phyloP scores from a whole-genome alignment of 306 rosid species.

The Medicago truncatula region DNA sequence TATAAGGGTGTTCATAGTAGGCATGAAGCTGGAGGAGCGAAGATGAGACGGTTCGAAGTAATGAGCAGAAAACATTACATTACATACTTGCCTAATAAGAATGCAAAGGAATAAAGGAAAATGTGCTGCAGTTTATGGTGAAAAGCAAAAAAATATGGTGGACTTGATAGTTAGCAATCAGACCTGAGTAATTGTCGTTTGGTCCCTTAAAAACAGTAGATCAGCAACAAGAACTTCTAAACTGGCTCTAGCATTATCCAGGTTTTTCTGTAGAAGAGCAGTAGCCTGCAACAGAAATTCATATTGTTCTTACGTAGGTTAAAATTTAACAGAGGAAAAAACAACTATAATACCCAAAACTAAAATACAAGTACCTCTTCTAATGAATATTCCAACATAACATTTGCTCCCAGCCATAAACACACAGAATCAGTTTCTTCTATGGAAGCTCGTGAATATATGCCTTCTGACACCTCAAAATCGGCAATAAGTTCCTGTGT shows the following conservation, averaged over 20 bases:
- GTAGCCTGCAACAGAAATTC: conserved; percentile 69
- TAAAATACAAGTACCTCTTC: conserved; percentile 68
- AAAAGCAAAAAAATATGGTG: conserved; percentile 4
- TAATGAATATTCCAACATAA: conserved; percentile 92
- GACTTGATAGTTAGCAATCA: conserved; percentile 27
- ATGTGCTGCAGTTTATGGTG: not conserved
- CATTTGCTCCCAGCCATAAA: conserved; percentile 95
- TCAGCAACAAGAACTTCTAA: conserved; percentile 83
- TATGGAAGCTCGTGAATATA: conserved; percentile 81
- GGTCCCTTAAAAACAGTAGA: conserved; percentile 92
- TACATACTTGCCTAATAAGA: not conserved
- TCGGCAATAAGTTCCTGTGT: conserved; percentile 79
- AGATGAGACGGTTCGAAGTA: not conserved
- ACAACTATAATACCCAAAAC: conserved; percentile 25
- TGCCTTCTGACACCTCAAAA: conserved; percentile 92
- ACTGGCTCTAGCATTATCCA: conserved; percentile 88
- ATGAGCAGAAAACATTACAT: not conserved
- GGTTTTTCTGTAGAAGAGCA: conserved; percentile 71
- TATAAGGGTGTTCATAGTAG: not conserved
- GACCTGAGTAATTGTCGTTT: conserved; percentile 94
- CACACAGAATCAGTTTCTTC: conserved; percentile 79
- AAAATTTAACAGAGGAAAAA: conserved; percentile 1
- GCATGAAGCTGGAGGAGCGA: not conserved
- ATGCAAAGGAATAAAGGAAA: not conserved
- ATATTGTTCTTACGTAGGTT: conserved; percentile 26